Evolutionary conservation across 257 asterid genomes (phyloP).

Genomic region (Eustoma russellianum): DNA sequence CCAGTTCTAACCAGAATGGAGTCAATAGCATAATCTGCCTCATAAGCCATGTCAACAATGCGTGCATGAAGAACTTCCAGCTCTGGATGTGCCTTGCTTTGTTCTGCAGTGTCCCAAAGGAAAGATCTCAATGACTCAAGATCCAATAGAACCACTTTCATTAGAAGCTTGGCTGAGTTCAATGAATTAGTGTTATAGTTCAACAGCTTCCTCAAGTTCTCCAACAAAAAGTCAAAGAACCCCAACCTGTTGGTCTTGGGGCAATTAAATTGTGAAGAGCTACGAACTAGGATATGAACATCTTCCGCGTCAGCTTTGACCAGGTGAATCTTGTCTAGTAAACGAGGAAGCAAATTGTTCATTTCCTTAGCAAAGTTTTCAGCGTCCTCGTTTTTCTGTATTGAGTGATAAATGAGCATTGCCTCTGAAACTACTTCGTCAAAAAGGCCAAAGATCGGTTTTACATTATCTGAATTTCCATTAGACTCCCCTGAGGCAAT

Average conservation of each 20-base stretch:
- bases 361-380: neutral
- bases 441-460: neutral
- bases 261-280: neutral
- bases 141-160: neutral
- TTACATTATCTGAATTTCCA: neutral
- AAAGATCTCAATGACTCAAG: neutral
- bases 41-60: neutral
- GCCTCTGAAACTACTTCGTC: neutral
- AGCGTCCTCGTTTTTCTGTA: neutral
- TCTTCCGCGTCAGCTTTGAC: constrained; percentile 1
- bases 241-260: constrained; percentile 2
- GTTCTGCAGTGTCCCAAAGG: neutral
- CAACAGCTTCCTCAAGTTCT: constrained; percentile 4
- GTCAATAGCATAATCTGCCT: neutral
- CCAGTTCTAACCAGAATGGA: neutral
- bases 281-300: neutral
- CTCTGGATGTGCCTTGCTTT: neutral
- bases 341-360: neutral
- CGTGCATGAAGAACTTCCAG: neutral
- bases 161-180: neutral
- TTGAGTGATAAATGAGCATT: neutral
- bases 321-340: neutral
- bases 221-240: neutral
- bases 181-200: neutral
- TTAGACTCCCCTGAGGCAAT: no score